phyloP scores from a whole-genome alignment of 139 green algal species.

The Volvox africanus region DNA sequence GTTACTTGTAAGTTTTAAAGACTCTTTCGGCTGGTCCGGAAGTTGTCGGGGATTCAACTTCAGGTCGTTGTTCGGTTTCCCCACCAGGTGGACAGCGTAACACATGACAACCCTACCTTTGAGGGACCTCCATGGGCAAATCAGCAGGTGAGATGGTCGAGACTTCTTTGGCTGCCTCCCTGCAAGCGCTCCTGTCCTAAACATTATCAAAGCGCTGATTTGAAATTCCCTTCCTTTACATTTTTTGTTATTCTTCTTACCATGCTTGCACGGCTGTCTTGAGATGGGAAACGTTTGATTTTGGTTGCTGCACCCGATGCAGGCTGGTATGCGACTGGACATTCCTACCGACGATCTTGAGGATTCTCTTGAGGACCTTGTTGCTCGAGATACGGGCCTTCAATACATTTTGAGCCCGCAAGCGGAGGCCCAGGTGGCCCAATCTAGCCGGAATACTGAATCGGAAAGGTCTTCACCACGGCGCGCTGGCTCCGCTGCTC shows the following conservation, averaged over 20 bases:
- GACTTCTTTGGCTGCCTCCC: neutral
- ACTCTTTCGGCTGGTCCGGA: neutral
- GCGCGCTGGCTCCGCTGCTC: neutral
- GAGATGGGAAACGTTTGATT: neutral
- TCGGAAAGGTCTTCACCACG: neutral
- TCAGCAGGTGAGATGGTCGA: neutral
- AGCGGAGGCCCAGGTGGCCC: neutral
- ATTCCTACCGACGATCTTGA: neutral
- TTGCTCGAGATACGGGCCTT: neutral
- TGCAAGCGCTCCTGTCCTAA: neutral
- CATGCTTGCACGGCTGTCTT: neutral
- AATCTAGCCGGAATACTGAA: neutral
- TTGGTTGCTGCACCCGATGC: neutral
- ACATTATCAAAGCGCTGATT: neutral
- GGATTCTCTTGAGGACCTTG: constrained; percentile 25
- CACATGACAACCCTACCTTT: constrained; percentile 41
- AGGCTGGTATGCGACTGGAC: neutral
- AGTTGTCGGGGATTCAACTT: constrained; percentile 7
- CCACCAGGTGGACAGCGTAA: neutral
- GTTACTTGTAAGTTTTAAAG: neutral
- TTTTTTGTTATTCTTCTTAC: neutral
- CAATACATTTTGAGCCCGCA: constrained; percentile 29
- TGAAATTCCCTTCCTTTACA: neutral
- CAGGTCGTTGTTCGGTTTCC: neutral
- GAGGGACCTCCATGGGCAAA: constrained; percentile 8